A percentile compares a stretch with the other conserved stretches of the same genome.
Conservation (phyloP, 2,329 filamentous ascomycete species). For the Pseudogymnoascus sp. region DNA sequence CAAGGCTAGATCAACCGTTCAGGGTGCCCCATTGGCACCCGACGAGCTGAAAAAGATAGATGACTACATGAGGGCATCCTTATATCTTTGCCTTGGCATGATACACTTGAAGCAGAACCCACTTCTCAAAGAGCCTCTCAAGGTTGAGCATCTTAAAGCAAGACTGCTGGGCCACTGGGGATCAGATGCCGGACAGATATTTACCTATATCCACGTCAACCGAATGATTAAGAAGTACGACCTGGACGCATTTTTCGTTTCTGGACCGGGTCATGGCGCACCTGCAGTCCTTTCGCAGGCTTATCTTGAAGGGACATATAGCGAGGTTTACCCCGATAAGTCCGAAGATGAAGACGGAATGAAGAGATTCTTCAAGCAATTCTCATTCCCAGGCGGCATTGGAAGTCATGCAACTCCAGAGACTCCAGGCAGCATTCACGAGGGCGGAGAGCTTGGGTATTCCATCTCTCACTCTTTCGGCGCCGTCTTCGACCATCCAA, state of each 20-base stretch:
- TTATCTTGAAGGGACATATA: constrained; percentile 72
- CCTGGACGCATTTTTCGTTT: constrained; percentile 65
- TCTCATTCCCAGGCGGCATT: constrained; percentile 75
- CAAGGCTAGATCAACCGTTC: constrained; percentile 57
- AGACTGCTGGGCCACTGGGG: constrained; percentile 74
- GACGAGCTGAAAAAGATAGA: constrained; percentile 64
- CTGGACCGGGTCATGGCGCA: constrained; percentile 71
- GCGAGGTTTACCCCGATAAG: constrained; percentile 70
- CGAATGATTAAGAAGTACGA: constrained; percentile 76
- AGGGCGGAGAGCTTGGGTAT: constrained; percentile 78
- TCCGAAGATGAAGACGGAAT: constrained; percentile 62
- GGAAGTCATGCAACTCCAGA: constrained; percentile 74
- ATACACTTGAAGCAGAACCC: constrained; percentile 72
- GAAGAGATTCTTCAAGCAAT: constrained; percentile 73
- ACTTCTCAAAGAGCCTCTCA: constrained; percentile 62
- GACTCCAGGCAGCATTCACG: constrained; percentile 70
- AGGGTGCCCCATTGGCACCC: constrained; percentile 53
- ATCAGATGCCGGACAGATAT: constrained; percentile 72
- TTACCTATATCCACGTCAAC: constrained; percentile 79
- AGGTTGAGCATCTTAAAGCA: constrained; percentile 64
- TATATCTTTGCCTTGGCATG: constrained; percentile 74
- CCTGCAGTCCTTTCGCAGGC: constrained; percentile 70
- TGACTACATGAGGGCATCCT: constrained; percentile 66
- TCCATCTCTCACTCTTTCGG: constrained; percentile 74
- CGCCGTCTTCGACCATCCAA: constrained; percentile 66